Evolutionary conservation across 2,329 filamentous ascomycete species (phyloP), one percentile per base, ranked within the genome.

Genomic region (Colletotrichum euphorbiae): DNA sequence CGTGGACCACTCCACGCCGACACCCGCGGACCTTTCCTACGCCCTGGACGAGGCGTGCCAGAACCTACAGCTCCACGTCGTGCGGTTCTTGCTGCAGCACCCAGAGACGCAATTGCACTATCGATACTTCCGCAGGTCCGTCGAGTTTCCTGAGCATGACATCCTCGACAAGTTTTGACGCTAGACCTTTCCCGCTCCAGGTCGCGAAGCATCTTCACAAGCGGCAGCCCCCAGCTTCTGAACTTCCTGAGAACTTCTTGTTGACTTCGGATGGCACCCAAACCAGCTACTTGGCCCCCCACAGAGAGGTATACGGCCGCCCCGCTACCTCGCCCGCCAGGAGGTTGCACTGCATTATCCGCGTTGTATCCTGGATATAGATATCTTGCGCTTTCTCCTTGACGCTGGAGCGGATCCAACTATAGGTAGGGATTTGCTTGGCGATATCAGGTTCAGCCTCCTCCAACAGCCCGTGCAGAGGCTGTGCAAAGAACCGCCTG

Each of bases 331-430:
- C 38, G 15, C 28, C 19, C 13, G 59, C 36, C 48, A 55, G 21
- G 48, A 62, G 59, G 46, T 62, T 15, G 59, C 48, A 21, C 42
- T 62, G 48, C 48, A 55, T 43, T 54, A 62, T 62, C 57, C 57
- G 9, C 57, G 57, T 7, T 62, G 48, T 13, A 48, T 62, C 19
- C 24, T 45, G 42, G 50, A 62, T 19, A 54, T 9, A 9, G 48
- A 62, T 4, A 45, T 62, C 24, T 38, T 62, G 36, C 59, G 11
- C 6, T 62, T 54, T 33, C 59, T 62, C 36, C 59, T 62, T 7
- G 50, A 62, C 21, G 59, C 38, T 8, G 48, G 59, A n/a, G 59
- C 48, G 7, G 48, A 62, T 55, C 59, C 50, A n/a, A 62, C 38
- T 24, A 45, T 55, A 55, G 59, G 5, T 19, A 45, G 59, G 17